Evolutionary conservation across 768 basidiomycete genomes (phyloP).

Genomic region (Psilocybe tampanensis): DNA sequence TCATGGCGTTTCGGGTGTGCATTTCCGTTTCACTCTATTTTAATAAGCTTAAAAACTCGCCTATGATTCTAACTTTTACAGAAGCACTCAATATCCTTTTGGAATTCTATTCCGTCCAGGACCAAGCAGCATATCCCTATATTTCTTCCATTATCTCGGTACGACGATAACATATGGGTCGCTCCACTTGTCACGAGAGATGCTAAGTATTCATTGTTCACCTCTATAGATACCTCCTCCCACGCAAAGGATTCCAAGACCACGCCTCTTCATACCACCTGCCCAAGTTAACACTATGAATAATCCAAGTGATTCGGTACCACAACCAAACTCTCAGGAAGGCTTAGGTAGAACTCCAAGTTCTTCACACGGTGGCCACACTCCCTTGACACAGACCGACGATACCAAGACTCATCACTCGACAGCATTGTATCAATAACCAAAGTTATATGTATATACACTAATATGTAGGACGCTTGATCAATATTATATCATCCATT

Average conservation of each 20-base stretch:
- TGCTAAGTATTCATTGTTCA: slow-evolving; percentile 2
- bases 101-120: slow-evolving; percentile 74
- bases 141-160: slow-evolving; percentile 53
- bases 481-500: slow-evolving; percentile 24
- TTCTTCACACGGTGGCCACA: slow-evolving; percentile 61
- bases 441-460: neutral
- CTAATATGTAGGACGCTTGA: neutral
- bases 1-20: slow-evolving; percentile 59
- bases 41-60: neutral
- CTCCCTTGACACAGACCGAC: slow-evolving; percentile 38
- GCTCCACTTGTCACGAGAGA: neutral
- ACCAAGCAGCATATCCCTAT: slow-evolving; percentile 49
- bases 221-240: slow-evolving; percentile 52
- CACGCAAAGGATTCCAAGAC: slow-evolving; percentile 27
- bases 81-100: slow-evolving; percentile 68
- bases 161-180: slow-evolving; percentile 23
- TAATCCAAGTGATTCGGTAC: slow-evolving; percentile 18
- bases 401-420: slow-evolving; percentile 8
- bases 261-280: slow-evolving; percentile 42
- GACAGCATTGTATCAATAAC: neutral
- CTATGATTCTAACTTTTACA: slow-evolving; percentile 26
- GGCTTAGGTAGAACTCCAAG: slow-evolving; percentile 52
- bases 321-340: slow-evolving; percentile 26
- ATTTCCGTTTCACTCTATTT: neutral
- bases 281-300: slow-evolving; percentile 27